Evolutionary conservation across 495 filamentous ascomycete genomes (phyloP), one percentile per base, ranked within the genome.

Genomic region (Aspergillus avenaceus): DNA sequence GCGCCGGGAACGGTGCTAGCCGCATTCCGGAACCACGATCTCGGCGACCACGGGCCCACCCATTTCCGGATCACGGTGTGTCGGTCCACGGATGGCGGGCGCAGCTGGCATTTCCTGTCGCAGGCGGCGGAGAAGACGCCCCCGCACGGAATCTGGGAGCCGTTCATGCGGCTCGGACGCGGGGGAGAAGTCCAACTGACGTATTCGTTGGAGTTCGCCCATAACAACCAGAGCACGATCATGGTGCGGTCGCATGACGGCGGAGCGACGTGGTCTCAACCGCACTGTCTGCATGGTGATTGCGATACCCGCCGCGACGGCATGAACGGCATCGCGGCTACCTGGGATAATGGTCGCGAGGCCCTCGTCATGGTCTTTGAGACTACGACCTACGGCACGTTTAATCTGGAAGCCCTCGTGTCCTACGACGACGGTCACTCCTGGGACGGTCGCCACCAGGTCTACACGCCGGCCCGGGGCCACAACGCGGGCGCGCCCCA

Each of bases 61-160:
- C 70, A 71, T 56, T 84, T 78, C 66, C 81, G 82, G 21, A 84
- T 86, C 58, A 83, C 79, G 0, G 71, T 85, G 12, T 84, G 77
- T 54, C 67, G 72, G 29, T 83, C 79, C 21, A 62, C 50, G 9
- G 79, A 86, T 55, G 71, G 68, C 38, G 83, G 80, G 1, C 63
- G 56, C 1, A 69, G 63, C 1, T 85, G 81, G 82, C 45, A 45
- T 3, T 84, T 71, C 56, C 68, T 78, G 0, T 73, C 76, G n/a
- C 78, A 81, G 45, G 76, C 80, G 8, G 72, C 64, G 8, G 65
- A 72, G 45, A 68, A 69, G 28, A 59, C 54, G 7, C 55, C 66
- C 1, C 72, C 74, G 0, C 59, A 78, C 9, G 80, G 80, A 0
- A 72, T 78, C 27, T 84, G 81, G 82, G 82, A 85, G 55, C 81